A percentile compares a stretch with the other conserved stretches of the same genome.
phyloP scores from a whole-genome alignment of 805 yeast species.

The Saturnispora besseyi region DNA sequence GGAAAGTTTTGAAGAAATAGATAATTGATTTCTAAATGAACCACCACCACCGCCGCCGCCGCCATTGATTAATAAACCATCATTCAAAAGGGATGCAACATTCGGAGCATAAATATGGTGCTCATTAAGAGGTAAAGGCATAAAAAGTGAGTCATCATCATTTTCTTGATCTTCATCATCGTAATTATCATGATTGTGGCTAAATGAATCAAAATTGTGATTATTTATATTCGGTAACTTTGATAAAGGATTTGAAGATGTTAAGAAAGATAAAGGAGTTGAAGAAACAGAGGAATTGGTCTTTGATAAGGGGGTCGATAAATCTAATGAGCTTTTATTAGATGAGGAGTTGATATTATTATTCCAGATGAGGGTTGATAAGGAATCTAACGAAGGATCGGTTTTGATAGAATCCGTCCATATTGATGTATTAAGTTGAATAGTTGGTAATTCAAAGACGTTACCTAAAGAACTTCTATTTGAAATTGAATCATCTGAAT shows the following conservation, averaged over 20 bases:
- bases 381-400: background rate
- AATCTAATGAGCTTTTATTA: background rate
- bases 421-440: background rate
- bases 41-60: background rate
- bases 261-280: background rate
- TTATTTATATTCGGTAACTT: too few relatives aligned
- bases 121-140: background rate
- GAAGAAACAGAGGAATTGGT: background rate
- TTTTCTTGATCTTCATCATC: background rate
- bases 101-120: background rate
- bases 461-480: constrained; percentile 13
- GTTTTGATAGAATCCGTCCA: background rate
- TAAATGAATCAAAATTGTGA: background rate
- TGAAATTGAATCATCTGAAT: constrained; percentile 8
- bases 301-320: constrained; percentile 1
- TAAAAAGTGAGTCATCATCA: background rate
- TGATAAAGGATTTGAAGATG: background rate
- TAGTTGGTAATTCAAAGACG: constrained; percentile 4
- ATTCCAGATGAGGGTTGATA: background rate
- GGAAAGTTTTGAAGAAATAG: background rate
- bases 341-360: constrained; percentile 1
- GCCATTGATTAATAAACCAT: background rate
- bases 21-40: background rate
- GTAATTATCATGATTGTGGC: background rate
- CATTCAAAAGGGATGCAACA: background rate